phyloP scores from a whole-genome alignment of 75 land plant genomes.

The Azolla pinnata region DNA sequence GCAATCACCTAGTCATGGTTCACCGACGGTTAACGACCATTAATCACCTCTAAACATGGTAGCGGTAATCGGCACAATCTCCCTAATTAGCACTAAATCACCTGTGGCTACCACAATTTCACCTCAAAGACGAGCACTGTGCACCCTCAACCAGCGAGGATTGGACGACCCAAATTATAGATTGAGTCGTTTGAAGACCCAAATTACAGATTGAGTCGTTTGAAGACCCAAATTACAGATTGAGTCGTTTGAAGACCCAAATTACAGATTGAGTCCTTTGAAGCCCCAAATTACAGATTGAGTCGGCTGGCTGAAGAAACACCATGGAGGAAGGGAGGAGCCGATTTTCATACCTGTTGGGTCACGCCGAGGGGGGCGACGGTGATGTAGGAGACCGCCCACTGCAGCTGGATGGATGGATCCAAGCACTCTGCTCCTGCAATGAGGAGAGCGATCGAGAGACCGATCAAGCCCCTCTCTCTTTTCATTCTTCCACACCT shows the following conservation, averaged over 20 bases:
- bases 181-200: neutral
- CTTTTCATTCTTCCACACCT: no score
- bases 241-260: neutral
- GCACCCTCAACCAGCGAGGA: neutral
- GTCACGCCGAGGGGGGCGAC: slow-evolving; percentile 31
- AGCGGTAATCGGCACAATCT: neutral
- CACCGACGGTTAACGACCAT: neutral
- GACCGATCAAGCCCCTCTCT: no score
- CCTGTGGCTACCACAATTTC: no score
- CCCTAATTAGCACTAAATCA: no score
- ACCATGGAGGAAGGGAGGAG: neutral
- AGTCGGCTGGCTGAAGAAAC: neutral
- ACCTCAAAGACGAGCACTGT: neutral
- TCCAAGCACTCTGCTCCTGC: slow-evolving; percentile 5
- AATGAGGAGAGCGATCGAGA: no score
- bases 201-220: neutral
- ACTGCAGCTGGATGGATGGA: slow-evolving; percentile 27
- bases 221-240: neutral
- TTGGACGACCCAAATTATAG: neutral
- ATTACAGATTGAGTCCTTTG: neutral
- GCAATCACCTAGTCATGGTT: slow-evolving; percentile 34
- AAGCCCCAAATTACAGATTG: neutral
- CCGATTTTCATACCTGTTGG: slow-evolving; percentile 22
- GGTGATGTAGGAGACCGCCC: slow-evolving; percentile 33
- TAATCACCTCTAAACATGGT: neutral